These are phyloP conservation scores for Mortierella sp. DNA, from an alignment of 371 early-diverging fungal species.

Conservation along the genomic window DNA sequence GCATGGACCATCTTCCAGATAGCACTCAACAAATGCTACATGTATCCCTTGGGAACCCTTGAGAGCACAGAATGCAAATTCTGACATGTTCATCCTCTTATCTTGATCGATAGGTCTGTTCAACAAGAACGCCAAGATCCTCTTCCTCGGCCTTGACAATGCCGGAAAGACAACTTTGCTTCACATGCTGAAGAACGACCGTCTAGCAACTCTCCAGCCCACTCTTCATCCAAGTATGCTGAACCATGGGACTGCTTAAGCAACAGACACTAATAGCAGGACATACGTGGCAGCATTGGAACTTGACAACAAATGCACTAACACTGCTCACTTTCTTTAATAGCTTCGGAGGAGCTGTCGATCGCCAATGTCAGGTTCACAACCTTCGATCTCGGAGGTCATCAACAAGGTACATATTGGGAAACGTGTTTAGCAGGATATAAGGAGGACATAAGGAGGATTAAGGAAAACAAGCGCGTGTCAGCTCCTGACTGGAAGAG, in stretches of 20 bases:
- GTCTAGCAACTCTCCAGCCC: constrained; percentile 95
- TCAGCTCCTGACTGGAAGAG: not conserved
- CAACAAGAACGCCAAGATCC: constrained; percentile 98
- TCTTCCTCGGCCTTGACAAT: constrained; percentile 99
- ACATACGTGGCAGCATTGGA: not conserved
- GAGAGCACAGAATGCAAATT: too few relatives aligned
- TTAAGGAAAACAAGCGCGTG: constrained; percentile 10
- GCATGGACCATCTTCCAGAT: too few relatives aligned
- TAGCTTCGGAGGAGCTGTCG: constrained; percentile 95
- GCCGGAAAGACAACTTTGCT: constrained; percentile 99
- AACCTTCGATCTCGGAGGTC: constrained; percentile 98
- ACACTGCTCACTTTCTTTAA: constrained; percentile 1
- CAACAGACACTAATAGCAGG: not conserved
- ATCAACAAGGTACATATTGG: constrained; percentile 77
- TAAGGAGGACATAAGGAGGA: not conserved
- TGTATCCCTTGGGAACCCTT: not conserved
- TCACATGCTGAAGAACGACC: constrained; percentile 99
- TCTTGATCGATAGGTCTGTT: constrained; percentile 78
- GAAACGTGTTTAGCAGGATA: constrained; percentile 3
- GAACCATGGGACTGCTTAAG: not conserved
- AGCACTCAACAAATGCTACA: not conserved
- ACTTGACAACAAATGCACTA: not conserved
- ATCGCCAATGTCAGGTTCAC: constrained; percentile 97
- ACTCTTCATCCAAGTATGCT: constrained; percentile 97
- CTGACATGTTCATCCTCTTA: too few relatives aligned